Base-by-base conservation (phyloP, 345 rosid species). In the Euphorbia pulcherrima region DNA sequence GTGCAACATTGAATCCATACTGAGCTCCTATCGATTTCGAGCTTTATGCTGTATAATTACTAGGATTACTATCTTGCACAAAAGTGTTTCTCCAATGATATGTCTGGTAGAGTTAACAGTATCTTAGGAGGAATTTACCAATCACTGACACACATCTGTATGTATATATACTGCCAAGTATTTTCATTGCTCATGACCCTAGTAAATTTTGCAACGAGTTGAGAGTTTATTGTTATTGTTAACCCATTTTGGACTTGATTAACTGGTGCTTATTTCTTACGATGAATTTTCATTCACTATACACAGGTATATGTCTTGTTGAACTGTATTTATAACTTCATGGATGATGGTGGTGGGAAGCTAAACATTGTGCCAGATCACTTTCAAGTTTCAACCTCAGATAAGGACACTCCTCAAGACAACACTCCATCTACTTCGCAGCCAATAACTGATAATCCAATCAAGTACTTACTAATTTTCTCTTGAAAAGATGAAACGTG, bases 291-390 rank as follows among this genome's bases (percentile, higher is more conserved):
- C 71, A 35, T 28, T 39, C 54, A 57, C 63, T 13, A 33, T 62
- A 60, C 53, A 27, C 17, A 60, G 65, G 65, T 55, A 48, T 70
- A 51, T 30, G 28, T 72, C 30, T 53, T 67, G n/a, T 65, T 67
- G 11, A 55, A 63, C 67, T 40, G 40, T 61, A 41, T 48, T 33
- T 7, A 55, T 46, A 62, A 77, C 80, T 89, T 83, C 79, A 93
- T 93, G 97, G 98, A 76, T 77, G 96, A 82, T 82, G 64, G 75
- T 78, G 79, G 75, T 73, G 83, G 79, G 74, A 91, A 82, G 75
- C 62, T 89, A 78, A 89, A 80, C 54, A 80, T 89, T 72, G 75
- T 89, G 67, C 79, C 78, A 11, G 89, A 88, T 79, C 88, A 91
- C 80, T 91, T 94, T 73, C 80, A 79, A 76, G 84, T 80, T 12